These are phyloP conservation scores for Curvularia eragrostidis DNA, from an alignment of 2,329 filamentous ascomycete genomes.

Conservation along the genomic window DNA sequence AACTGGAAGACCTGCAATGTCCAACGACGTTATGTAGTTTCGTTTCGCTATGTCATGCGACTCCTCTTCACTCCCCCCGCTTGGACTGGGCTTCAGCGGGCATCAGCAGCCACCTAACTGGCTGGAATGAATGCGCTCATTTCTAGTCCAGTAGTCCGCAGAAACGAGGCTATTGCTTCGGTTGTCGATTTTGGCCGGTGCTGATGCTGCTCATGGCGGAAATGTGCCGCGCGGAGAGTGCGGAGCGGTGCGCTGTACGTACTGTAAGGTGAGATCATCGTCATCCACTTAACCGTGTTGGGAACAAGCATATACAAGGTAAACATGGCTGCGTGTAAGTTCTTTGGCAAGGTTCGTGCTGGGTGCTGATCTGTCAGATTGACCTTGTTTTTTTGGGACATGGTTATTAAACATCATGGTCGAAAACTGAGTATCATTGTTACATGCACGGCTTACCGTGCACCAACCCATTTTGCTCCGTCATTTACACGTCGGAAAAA, in stretches of 20 bases:
- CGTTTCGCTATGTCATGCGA: background rate
- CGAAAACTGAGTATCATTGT: background rate
- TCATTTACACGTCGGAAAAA: background rate
- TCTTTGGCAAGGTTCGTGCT: background rate
- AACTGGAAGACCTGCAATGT: background rate
- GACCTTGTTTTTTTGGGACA: background rate
- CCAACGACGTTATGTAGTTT: no score
- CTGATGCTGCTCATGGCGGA: slow-evolving; percentile 7
- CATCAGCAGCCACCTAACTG: slow-evolving; percentile 16
- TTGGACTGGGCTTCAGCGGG: slow-evolving; percentile 9
- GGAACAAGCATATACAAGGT: background rate
- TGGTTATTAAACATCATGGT: background rate
- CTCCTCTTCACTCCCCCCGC: background rate
- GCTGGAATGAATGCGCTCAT: background rate
- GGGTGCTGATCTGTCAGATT: background rate
- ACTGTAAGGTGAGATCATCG: slow-evolving; percentile 15
- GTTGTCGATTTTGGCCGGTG: background rate
- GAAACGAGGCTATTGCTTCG: slow-evolving; percentile 13
- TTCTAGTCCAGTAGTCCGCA: slow-evolving; percentile 2
- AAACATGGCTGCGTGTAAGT: background rate
- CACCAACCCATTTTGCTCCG: background rate
- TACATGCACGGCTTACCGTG: background rate
- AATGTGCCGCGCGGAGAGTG: background rate
- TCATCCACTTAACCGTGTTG: background rate
- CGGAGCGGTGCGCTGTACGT: slow-evolving; percentile 4